Conservation (phyloP, 2,329 filamentous ascomycete genomes). For the Fonsecaea pedrosoi region DNA sequence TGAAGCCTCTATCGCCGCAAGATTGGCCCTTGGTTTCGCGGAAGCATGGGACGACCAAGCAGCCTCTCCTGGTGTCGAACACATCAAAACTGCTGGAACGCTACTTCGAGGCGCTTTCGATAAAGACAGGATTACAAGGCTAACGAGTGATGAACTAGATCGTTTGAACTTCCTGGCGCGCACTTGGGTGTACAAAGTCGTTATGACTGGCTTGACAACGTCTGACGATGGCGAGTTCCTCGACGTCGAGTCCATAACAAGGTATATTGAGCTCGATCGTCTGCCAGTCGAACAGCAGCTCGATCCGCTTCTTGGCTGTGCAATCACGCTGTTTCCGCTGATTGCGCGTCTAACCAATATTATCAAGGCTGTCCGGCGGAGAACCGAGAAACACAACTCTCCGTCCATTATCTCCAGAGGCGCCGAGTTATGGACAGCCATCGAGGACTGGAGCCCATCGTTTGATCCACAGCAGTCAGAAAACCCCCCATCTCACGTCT, state of each 20-base stretch:
- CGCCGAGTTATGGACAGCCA: constrained; percentile 63
- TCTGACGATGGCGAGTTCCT: constrained; percentile 62
- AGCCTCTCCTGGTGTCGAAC: constrained; percentile 18
- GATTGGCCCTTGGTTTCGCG: constrained; percentile 23
- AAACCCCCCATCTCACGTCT: constrained; percentile 65
- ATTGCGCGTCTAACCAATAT: constrained; percentile 71
- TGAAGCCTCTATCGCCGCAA: constrained; percentile 13
- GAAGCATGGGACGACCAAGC: constrained; percentile 21
- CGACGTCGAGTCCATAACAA: constrained; percentile 58
- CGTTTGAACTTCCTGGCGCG: constrained; percentile 67
- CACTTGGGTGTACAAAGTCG: constrained; percentile 74
- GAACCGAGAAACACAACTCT: constrained; percentile 53
- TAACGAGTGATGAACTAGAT: constrained; percentile 1
- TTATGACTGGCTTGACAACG: constrained; percentile 71
- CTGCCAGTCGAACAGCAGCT: constrained; percentile 53
- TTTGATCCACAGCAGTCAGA: constrained; percentile 62
- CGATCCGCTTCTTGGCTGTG: constrained; percentile 74
- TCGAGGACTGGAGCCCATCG: constrained; percentile 66
- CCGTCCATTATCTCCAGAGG: constrained; percentile 67
- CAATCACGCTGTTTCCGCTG: constrained; percentile 69
- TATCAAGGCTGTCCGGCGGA: constrained; percentile 64
- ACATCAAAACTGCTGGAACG: constrained; percentile 18
- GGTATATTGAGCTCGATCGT: constrained; percentile 38
- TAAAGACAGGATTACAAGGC: constrained; percentile 47
- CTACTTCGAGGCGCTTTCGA: constrained; percentile 34